These are phyloP conservation scores for Camellia oleifera DNA, from an alignment of 179 eudicot genomes.

Conservation along the genomic window DNA sequence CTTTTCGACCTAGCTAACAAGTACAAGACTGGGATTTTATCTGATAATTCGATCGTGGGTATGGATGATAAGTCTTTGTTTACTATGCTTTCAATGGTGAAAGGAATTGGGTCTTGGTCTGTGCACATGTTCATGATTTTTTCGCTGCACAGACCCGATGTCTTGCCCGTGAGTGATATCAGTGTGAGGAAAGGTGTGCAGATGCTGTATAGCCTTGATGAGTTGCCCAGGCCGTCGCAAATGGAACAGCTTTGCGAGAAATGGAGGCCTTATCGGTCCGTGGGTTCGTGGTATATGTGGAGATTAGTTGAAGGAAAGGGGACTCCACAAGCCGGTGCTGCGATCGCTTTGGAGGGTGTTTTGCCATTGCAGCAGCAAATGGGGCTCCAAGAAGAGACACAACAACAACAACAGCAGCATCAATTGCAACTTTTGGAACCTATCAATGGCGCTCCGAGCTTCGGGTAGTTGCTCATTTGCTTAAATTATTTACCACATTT, in stretches of 20 bases:
- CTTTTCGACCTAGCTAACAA: constrained; percentile 75
- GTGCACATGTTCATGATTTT: constrained; percentile 96
- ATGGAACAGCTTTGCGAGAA: constrained; percentile 88
- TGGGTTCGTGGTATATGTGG: constrained; percentile 96
- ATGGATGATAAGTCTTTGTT: constrained; percentile 92
- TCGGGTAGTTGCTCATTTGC: constrained; percentile 32
- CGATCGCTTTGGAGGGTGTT: constrained; percentile 26
- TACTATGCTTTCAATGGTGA: constrained; percentile 84
- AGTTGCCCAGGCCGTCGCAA: constrained; percentile 79
- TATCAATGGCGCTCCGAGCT: constrained; percentile 35
- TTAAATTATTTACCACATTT: not conserved
- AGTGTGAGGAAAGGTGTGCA: constrained; percentile 89
- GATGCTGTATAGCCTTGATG: constrained; percentile 58
- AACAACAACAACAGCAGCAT: constrained; percentile 14
- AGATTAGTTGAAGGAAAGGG: constrained; percentile 71
- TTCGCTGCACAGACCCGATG: constrained; percentile 84
- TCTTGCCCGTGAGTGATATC: constrained; percentile 74
- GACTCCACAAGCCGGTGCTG: constrained; percentile 17
- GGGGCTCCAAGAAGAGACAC: constrained; percentile 8
- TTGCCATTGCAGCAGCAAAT: constrained; percentile 18
- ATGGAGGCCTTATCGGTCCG: constrained; percentile 87
- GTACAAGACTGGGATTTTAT: constrained; percentile 66
- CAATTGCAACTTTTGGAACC: constrained; percentile 42
- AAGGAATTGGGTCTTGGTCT: constrained; percentile 94
- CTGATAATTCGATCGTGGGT: constrained; percentile 50